phyloP scores from a whole-genome alignment of 352 stramenopile genomes.

The Globisporangium ultimum region DNA sequence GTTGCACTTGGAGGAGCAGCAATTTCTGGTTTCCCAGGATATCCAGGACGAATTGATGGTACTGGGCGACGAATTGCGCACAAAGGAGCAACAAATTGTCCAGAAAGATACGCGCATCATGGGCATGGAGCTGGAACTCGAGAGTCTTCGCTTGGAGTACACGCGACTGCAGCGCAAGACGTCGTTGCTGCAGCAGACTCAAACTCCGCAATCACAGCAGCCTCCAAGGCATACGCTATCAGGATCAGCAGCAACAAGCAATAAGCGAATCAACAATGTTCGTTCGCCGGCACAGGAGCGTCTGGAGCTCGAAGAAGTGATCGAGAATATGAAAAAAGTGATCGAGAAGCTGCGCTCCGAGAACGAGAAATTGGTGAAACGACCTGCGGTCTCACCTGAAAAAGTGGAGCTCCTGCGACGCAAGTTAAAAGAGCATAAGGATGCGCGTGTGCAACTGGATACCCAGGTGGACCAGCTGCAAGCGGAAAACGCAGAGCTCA shows the following conservation, averaged over 20 bases:
- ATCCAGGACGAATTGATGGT: slow-evolving; percentile 39
- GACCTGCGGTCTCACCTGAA: slow-evolving; percentile 26
- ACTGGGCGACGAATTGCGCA: slow-evolving; percentile 41
- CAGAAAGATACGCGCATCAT: slow-evolving; percentile 62
- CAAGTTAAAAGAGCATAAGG: slow-evolving; percentile 48
- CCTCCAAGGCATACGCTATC: neutral
- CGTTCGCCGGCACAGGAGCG: slow-evolving; percentile 31
- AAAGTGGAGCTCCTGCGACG: slow-evolving; percentile 39
- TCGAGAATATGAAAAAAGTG: slow-evolving; percentile 80
- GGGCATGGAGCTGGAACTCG: slow-evolving; percentile 64
- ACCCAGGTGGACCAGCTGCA: slow-evolving; percentile 38
- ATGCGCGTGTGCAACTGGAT: slow-evolving; percentile 34
- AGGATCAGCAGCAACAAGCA: neutral
- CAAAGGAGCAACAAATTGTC: slow-evolving; percentile 48
- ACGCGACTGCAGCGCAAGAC: slow-evolving; percentile 46
- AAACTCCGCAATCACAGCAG: slow-evolving; percentile 9
- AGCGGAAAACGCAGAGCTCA: slow-evolving; percentile 31
- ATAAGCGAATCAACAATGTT: slow-evolving; percentile 1
- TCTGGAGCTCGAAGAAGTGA: slow-evolving; percentile 67
- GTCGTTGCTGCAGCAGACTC: slow-evolving; percentile 8
- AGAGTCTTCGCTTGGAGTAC: slow-evolving; percentile 64
- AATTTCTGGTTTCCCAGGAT: slow-evolving; percentile 40
- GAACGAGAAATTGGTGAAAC: slow-evolving; percentile 61
- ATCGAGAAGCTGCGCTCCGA: slow-evolving; percentile 75
- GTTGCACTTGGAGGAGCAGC: slow-evolving; percentile 46